Base-by-base conservation (phyloP, 2,329 filamentous ascomycete genomes). In the Orbilia brochopaga region DNA sequence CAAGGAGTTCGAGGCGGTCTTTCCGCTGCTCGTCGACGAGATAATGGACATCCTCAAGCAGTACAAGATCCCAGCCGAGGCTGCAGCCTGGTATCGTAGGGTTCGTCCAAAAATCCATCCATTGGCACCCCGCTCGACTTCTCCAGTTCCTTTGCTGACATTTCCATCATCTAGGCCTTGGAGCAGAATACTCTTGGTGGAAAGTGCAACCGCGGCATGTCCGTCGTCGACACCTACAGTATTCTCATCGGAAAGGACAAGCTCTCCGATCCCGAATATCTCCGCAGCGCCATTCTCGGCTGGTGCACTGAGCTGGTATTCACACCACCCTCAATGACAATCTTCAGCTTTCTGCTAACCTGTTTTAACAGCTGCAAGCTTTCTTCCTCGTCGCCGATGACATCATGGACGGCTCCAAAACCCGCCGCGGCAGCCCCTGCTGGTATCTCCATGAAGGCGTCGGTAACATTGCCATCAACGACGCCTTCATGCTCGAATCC, bases 181-280 rank as follows among this genome's bases (percentile, higher is more conserved):
- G 86, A 92, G 79, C 85, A 87, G 82, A 99, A 99, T 82, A 87
- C 91, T 5, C 83, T 94, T 60, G 94, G 94, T 76, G 94, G 94
- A 79, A 99, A 99, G 85, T 96, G 92, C 84, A 99, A 99, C 83
- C 91, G 94, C 78, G 94, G 94, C 82, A 95, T 99, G 87, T 97
- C 92, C 53, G 93, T 97, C 72, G 89, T 94, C 76, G 94, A 99
- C 82, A 94, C 92, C 52, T 88, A 88, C 75, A 89, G 91, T 75
- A 83, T 94, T 77, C 87, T 97, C 74, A 86, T 92, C 78, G 84
- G 81, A 76, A 83, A 86, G 77, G 82, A 85, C 76, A 83, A 89
- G 62, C 87, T 97, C 75, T 86, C 83, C 75, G 85, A 90, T 74
- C 86, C 93, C 67, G 89, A 97, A 82, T 96, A 92, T 84, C 94